Evolutionary conservation across 306 rosid genomes (phyloP).

Genomic region (Dalbergia oliveri): DNA sequence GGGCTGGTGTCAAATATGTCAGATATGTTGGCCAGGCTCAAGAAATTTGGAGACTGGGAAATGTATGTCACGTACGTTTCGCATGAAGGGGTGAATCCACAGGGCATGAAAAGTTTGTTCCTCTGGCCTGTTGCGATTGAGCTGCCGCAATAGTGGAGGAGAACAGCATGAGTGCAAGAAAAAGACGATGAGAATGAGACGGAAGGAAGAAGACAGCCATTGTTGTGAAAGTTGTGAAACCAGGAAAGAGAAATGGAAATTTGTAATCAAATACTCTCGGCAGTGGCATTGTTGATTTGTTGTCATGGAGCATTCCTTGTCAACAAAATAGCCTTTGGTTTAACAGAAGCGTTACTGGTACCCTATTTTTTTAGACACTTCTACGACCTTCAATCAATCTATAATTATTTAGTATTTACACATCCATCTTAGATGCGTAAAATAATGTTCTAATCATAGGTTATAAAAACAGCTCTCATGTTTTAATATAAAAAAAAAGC

Average conservation of each 20-base stretch:
- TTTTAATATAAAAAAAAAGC: too few species aligned
- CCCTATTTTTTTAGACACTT: too few species aligned
- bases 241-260: conserved; percentile 17
- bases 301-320: conserved; percentile 31
- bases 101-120: conserved; percentile 67
- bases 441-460: too few species aligned
- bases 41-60: conserved; percentile 56
- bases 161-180: conserved; percentile 51
- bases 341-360: conserved; percentile 18
- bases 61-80: conserved; percentile 72
- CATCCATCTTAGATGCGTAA: neutral
- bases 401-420: too few species aligned
- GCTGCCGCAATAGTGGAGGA: conserved; percentile 49
- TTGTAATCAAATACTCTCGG: conserved; percentile 2
- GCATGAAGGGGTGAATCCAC: conserved; percentile 60
- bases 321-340: conserved; percentile 33
- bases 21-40: conserved; percentile 61
- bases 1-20: conserved; percentile 64
- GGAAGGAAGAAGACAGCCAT: conserved; percentile 61
- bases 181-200: conserved; percentile 32
- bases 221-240: conserved; percentile 36
- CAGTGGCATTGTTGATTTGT: neutral
- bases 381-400: too few species aligned
- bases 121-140: conserved; percentile 47
- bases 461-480: too few species aligned